Conservation (phyloP, 1,139 yeast genomes). For the Yamadazyma triangularis region DNA sequence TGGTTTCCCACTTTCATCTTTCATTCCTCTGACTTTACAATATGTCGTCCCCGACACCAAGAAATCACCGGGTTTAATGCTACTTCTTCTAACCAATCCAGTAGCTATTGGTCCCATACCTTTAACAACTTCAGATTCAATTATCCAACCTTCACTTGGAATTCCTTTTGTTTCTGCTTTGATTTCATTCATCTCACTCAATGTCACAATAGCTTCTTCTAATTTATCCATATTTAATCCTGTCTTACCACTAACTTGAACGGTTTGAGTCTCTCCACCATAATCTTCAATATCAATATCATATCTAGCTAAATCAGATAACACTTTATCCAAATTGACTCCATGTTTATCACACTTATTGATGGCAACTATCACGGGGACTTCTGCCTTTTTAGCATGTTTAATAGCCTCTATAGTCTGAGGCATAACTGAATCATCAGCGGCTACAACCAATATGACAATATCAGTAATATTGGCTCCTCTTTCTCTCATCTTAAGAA, state of each 20-base stretch:
- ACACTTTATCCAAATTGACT: slow-evolving; percentile 66
- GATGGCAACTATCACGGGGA: slow-evolving; percentile 85
- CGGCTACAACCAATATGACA: slow-evolving; percentile 91
- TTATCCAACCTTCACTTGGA: slow-evolving; percentile 79
- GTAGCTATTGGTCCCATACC: slow-evolving; percentile 89
- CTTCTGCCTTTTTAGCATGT: slow-evolving; percentile 82
- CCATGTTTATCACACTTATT: slow-evolving; percentile 88
- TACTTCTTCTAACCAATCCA: slow-evolving; percentile 75
- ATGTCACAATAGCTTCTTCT: slow-evolving; percentile 83
- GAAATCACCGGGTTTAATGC: slow-evolving; percentile 62
- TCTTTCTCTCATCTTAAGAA: slow-evolving; percentile 91
- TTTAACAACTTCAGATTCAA: slow-evolving; percentile 79
- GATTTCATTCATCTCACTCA: slow-evolving; percentile 79
- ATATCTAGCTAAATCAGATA: slow-evolving; percentile 69
- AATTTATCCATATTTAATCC: slow-evolving; percentile 79
- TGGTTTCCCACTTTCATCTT: slow-evolving; percentile 65
- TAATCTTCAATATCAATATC: slow-evolving; percentile 86
- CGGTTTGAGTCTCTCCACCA: slow-evolving; percentile 94
- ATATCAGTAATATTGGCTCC: slow-evolving; percentile 95
- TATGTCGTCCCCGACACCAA: slow-evolving; percentile 83
- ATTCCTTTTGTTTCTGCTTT: slow-evolving; percentile 56
- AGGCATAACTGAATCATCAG: slow-evolving; percentile 97
- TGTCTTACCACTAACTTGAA: slow-evolving; percentile 83
- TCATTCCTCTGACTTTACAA: slow-evolving; percentile 82
- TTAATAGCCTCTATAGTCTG: slow-evolving; percentile 95